Evolutionary conservation across 2,329 filamentous ascomycete species (phyloP).

Genomic region (Aureobasidium sp.): DNA sequence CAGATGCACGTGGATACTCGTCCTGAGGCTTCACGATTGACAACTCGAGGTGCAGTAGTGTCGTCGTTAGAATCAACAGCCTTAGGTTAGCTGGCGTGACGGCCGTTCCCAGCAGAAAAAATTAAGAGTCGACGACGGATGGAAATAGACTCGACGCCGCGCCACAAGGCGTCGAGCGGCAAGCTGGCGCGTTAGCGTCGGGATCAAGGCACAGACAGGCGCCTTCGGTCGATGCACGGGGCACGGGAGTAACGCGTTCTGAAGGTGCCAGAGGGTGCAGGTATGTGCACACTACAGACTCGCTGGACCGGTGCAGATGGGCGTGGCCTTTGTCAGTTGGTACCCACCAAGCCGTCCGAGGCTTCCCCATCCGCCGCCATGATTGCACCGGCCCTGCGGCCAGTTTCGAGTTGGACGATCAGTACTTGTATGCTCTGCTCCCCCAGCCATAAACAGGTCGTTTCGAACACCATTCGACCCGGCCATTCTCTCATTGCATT

Average conservation of each 20-base stretch:
- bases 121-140: slow-evolving; percentile 11
- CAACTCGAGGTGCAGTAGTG: slow-evolving; percentile 12
- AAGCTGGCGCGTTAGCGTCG: slow-evolving; percentile 16
- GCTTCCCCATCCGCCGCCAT: slow-evolving; percentile 16
- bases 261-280: neutral
- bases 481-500: slow-evolving; percentile 22
- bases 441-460: slow-evolving; percentile 13
- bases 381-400: slow-evolving; percentile 17
- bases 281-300: slow-evolving; percentile 11
- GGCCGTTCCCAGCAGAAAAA: slow-evolving; percentile 15
- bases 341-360: slow-evolving; percentile 14
- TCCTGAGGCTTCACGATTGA: slow-evolving; percentile 7
- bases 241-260: slow-evolving; percentile 12
- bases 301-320: slow-evolving; percentile 9
- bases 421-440: slow-evolving; percentile 24
- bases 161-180: slow-evolving; percentile 12
- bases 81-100: slow-evolving; percentile 14
- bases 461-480: slow-evolving; percentile 16
- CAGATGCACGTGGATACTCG: slow-evolving; percentile 3
- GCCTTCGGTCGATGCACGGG: slow-evolving; percentile 3
- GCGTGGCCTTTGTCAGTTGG: slow-evolving; percentile 15
- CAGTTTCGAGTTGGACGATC: slow-evolving; percentile 17
- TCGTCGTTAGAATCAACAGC: slow-evolving; percentile 2
- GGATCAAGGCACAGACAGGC: slow-evolving; percentile 15
- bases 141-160: slow-evolving; percentile 14